These are phyloP conservation scores for Colletotrichum shisoi DNA, from an alignment of 2,329 filamentous ascomycete species.

Conservation along the genomic window DNA sequence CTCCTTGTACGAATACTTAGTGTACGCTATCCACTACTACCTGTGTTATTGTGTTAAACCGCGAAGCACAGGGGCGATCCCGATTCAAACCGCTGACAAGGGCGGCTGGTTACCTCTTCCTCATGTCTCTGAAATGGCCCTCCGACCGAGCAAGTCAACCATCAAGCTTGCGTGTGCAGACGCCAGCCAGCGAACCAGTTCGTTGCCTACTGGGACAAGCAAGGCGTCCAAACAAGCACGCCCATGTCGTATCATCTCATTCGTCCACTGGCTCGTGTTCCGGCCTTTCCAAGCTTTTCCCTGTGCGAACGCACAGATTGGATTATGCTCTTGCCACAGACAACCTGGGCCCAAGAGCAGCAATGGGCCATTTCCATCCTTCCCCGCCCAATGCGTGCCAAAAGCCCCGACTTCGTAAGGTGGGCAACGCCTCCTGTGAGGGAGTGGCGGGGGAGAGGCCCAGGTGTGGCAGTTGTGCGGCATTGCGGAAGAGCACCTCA, in stretches of 20 bases:
- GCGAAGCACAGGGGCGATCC: conserved; percentile 33
- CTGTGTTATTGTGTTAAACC: conserved; percentile 27
- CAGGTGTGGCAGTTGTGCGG: neutral
- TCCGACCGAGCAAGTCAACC: conserved; percentile 18
- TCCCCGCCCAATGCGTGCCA: neutral
- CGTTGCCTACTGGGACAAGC: conserved; percentile 12
- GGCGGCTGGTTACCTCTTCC: conserved; percentile 1
- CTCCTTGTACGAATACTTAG: conserved; percentile 10
- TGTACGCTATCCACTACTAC: too few relatives aligned
- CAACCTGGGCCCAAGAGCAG: conserved; percentile 10
- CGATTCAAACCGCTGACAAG: conserved; percentile 32
- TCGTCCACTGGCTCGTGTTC: neutral
- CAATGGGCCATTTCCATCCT: neutral
- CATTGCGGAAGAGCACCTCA: conserved; percentile 8
- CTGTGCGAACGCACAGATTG: conserved; percentile 9
- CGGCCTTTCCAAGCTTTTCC: conserved; percentile 24
- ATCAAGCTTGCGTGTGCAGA: conserved; percentile 20
- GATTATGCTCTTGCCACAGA: conserved; percentile 15
- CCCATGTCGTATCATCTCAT: conserved; percentile 25
- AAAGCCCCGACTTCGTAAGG: neutral
- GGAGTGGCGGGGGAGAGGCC: neutral
- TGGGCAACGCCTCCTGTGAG: neutral
- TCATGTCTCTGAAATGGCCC: conserved; percentile 3
- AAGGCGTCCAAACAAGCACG: conserved; percentile 29
- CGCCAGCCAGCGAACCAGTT: conserved; percentile 14